Base-by-base conservation (phyloP, 2,329 filamentous ascomycete genomes). In the Xylariaceae sp. region DNA sequence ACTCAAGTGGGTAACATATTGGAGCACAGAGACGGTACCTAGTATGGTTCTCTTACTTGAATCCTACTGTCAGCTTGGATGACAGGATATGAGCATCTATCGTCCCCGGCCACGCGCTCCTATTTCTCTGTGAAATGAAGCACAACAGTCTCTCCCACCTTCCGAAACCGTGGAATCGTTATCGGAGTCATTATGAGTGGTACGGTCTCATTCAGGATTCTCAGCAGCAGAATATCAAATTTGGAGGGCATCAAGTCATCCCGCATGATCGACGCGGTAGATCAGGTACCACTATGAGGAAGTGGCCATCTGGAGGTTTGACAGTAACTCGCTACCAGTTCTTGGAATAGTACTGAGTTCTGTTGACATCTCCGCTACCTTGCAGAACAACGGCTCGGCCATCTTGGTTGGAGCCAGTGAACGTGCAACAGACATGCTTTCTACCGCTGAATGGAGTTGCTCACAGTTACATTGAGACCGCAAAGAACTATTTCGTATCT, bases 241-340 rank as follows among this genome's bases (percentile, higher is more conserved):
- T n/a, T 13, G 5, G 37, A 42, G 37, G 37, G 37, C 13, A 42
- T 13, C 9, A 42, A 13, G 37, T 42, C 13, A 42, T 88, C 87
- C 85, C 85, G 85, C 62, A 74, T 81, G 57, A 74, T 91, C 35
- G 76, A 83, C 66, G 78, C 84, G 2, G 76, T 74, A 6, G 83
- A 88, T 69, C 23, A 30, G 23, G 23, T 30, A 5, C 23, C 3
- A 30, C 23, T 4, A 4, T 5, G 23, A 53, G 83, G 83, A 4
- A 69, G 73, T 47, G 73, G 74, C 1, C 68, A 77, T 1, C 69
- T 80, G n/a, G 82, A 82, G 2, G 75, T 91, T 13, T 13, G 79
- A 23, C 80, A 77, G 7, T 92, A 90, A 71, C 72, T 92, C 23
- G 23, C 23, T 30, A 30, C 23, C 23, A 30, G 23, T 30, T 30